Percentiles rank a stretch among this genome's conserved stretches.
Evolutionary conservation across 1,139 yeast genomes (phyloP).

Genomic region (Sugiyamaella japonica): DNA sequence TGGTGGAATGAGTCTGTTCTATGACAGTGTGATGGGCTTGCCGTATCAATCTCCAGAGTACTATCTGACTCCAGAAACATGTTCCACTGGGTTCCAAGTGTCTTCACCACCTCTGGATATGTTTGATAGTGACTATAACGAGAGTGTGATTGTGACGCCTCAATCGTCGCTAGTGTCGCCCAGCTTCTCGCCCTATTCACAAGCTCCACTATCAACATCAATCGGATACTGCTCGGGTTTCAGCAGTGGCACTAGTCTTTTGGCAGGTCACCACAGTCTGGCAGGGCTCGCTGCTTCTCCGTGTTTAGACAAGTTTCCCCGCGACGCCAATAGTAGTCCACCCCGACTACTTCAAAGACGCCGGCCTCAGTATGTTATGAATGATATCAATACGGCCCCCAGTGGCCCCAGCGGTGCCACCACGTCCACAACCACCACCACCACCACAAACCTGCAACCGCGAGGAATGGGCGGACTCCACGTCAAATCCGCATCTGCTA

Average conservation of each 20-base stretch:
- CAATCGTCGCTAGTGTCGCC: constrained; percentile 17
- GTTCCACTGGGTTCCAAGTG: constrained; percentile 11
- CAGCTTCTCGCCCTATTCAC: constrained; percentile 16
- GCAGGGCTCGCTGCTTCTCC: constrained; percentile 9
- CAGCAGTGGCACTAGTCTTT: neutral
- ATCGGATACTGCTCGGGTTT: neutral
- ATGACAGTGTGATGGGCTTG: neutral
- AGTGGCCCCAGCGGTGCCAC: too few species aligned
- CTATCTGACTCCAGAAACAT: constrained; percentile 8
- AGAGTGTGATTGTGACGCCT: constrained; percentile 17
- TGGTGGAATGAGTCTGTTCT: neutral
- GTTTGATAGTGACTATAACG: constrained; percentile 20
- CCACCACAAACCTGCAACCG: constrained; percentile 12
- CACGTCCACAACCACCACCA: neutral
- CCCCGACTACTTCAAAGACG: constrained; percentile 15
- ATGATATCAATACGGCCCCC: constrained; percentile 13
- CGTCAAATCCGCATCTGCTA: constrained; percentile 14
- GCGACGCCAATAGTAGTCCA: neutral
- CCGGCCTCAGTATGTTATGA: constrained; percentile 16
- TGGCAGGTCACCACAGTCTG: neutral
- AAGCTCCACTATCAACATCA: neutral
- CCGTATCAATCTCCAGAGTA: constrained; percentile 8
- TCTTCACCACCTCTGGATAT: constrained; percentile 15
- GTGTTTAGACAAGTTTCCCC: constrained; percentile 9
- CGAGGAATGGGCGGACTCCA: neutral